Evolutionary conservation across 768 basidiomycete species (phyloP).

Genomic region (Xanthoconium purpureum): DNA sequence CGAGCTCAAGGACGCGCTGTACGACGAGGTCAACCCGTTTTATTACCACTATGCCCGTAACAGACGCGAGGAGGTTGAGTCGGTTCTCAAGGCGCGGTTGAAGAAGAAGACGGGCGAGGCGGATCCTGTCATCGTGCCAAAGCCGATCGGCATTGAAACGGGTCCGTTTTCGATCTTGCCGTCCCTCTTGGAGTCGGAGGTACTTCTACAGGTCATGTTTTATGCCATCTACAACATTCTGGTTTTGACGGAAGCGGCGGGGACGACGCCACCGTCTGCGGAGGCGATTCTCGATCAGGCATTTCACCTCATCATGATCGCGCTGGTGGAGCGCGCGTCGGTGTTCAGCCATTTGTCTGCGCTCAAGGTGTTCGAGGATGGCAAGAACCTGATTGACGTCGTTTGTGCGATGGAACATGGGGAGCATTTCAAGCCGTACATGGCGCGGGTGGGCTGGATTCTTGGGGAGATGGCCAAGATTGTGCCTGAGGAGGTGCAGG

Average conservation of each 20-base stretch:
- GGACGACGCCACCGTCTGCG: slow-evolving; percentile 65
- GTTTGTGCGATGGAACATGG: slow-evolving; percentile 77
- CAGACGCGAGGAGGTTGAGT: slow-evolving; percentile 88
- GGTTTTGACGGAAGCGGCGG: slow-evolving; percentile 56
- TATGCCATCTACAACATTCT: slow-evolving; percentile 77
- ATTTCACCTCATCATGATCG: slow-evolving; percentile 83
- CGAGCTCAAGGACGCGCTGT: slow-evolving; percentile 78
- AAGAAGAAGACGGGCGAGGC: slow-evolving; percentile 60
- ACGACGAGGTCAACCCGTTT: slow-evolving; percentile 90
- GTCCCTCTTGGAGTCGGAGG: slow-evolving; percentile 63
- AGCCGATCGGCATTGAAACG: slow-evolving; percentile 55
- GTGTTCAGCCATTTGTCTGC: slow-evolving; percentile 61
- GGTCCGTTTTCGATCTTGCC: slow-evolving; percentile 71
- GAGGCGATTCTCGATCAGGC: slow-evolving; percentile 91
- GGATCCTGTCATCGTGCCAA: slow-evolving; percentile 76
- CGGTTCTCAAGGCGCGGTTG: slow-evolving; percentile 60
- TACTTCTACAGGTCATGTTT: slow-evolving; percentile 78
- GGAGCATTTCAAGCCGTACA: slow-evolving; percentile 71
- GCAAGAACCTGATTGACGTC: slow-evolving; percentile 63
- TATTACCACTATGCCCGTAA: slow-evolving; percentile 96
- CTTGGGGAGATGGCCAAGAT: slow-evolving; percentile 56
- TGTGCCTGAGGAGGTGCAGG: slow-evolving; percentile 55
- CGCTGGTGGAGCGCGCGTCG: slow-evolving; percentile 64
- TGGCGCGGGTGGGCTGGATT: slow-evolving; percentile 72
- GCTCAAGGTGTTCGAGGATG: slow-evolving; percentile 53